phyloP scores from a whole-genome alignment of 805 yeast species.

The Huiozyma naganishii region DNA sequence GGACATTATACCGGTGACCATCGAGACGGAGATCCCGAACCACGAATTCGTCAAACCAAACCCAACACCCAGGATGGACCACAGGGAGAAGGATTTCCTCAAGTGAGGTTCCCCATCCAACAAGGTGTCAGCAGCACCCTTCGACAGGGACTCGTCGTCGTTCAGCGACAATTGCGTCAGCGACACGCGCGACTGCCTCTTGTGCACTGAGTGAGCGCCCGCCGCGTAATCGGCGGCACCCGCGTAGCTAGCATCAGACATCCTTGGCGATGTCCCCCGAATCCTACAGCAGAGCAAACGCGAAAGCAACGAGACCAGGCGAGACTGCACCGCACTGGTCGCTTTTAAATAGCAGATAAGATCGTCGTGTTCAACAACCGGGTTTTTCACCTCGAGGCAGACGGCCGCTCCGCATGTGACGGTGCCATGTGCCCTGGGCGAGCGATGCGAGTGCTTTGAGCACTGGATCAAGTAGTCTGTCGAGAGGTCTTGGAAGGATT shows the following conservation, averaged over 20 bases:
- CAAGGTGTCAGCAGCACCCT: not conserved
- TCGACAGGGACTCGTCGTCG: not conserved
- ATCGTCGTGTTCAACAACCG: no score
- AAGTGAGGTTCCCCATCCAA: conserved; percentile 21
- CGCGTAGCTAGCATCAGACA: not conserved
- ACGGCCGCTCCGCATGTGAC: no score
- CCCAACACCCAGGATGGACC: conserved; percentile 49
- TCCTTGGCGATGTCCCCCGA: not conserved
- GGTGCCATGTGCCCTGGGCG: no score
- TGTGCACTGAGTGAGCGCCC: not conserved
- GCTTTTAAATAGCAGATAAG: no score
- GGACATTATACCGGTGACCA: conserved; percentile 44
- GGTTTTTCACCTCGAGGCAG: no score
- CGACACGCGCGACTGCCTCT: not conserved
- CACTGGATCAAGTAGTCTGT: no score
- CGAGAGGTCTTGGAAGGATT: no score
- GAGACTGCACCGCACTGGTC: not conserved
- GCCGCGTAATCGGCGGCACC: not conserved
- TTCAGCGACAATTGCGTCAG: not conserved
- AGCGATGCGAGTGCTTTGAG: no score
- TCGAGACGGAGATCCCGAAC: conserved; percentile 53
- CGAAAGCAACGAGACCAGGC: not conserved
- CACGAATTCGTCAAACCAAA: conserved; percentile 55
- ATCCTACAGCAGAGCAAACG: not conserved
- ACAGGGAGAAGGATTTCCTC: conserved; percentile 35